Conservation (phyloP, 148 eudicot genomes). For the Persicaria maculosa region DNA sequence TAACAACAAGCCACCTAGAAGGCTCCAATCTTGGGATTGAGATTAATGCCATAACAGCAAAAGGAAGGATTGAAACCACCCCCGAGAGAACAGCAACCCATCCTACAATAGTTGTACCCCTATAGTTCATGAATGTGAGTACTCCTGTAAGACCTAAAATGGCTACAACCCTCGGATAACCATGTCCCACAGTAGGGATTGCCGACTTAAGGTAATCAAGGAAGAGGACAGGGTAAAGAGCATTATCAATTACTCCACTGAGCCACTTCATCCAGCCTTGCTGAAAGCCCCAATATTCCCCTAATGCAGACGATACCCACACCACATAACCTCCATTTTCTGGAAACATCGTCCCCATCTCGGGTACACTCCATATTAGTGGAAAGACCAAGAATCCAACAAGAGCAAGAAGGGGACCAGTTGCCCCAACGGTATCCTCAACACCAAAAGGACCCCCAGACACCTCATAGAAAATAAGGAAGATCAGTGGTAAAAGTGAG, state of each 20-base stretch:
- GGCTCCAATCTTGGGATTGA: constrained; percentile 14
- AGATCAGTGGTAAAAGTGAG: constrained; percentile 26
- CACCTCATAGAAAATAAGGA: constrained; percentile 34
- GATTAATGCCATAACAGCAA: constrained; percentile 10
- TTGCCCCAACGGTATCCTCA: constrained; percentile 29
- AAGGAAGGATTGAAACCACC: constrained; percentile 15
- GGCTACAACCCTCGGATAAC: constrained; percentile 12
- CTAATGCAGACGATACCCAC: constrained; percentile 34
- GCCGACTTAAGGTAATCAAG: constrained; percentile 15
- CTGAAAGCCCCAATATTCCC: constrained; percentile 33
- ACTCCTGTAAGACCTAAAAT: constrained; percentile 9
- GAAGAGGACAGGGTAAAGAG: constrained; percentile 16
- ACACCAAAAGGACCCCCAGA: constrained; percentile 34
- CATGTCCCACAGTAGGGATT: neutral
- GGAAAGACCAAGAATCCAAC: constrained; percentile 28
- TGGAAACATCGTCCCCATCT: constrained; percentile 37
- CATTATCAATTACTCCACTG: constrained; percentile 20
- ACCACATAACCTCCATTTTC: constrained; percentile 38
- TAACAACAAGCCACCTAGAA: constrained; percentile 13
- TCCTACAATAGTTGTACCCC: constrained; percentile 14
- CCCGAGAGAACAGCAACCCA: constrained; percentile 17
- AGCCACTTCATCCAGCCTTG: constrained; percentile 42
- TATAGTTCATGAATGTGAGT: constrained; percentile 15
- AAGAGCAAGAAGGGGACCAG: constrained; percentile 33
- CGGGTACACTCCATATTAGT: constrained; percentile 31